Evolutionary conservation across 805 yeast genomes (phyloP), one percentile per base, ranked within the genome.

Genomic region (Yamadazyma akitaensis): DNA sequence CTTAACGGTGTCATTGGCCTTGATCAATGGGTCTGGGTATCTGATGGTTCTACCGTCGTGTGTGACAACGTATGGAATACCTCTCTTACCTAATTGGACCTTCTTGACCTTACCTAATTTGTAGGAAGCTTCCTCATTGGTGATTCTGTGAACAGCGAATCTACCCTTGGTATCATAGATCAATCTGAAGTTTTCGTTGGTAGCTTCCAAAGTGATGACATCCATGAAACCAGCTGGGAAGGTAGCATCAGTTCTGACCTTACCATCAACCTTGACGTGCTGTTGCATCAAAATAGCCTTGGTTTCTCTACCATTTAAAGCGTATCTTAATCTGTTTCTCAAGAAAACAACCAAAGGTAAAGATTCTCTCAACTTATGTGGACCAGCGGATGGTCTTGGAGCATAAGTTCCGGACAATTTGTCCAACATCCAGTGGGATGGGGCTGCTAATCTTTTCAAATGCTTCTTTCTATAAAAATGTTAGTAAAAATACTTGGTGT

Each of bases 401-500:
- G 99, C 99, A 76, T 94, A 94, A 71, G 88, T 82, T 75, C 99
- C 99, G 72, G 97, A 88, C 81, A 94, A 83, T 82, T 94, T 94
- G 95, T 95, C 99, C 82, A 94, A 88, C 95, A 94, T 88, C 99
- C 99, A 94, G 86, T 94, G 99, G 82, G 91, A 86, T 84, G 99
- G 99, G 76, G 99, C 99, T 76, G 98, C 97, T 79, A 92, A 86
- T 86, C 98, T 90, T 85, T 92, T 91, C 77, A 91, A 85, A 77
- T 92, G 97, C 85, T 92, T 91, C 91, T 90, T 89, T 86, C 91
- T 87, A 72, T 16, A 35, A 12, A 28, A 26, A 14, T 31, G 44
- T 43, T 47, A 43, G 50, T 47, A 43, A 13, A 18, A 26, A 21
- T 12, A 38, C 19, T 21, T 21, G 24, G 7, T 21, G 24, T 21